Percentiles rank a stretch among this genome's conserved stretches.
These are phyloP conservation scores for Cystofilobasidium bisporidii DNA, from an alignment of 768 basidiomycete genomes.

Conservation along the genomic window DNA sequence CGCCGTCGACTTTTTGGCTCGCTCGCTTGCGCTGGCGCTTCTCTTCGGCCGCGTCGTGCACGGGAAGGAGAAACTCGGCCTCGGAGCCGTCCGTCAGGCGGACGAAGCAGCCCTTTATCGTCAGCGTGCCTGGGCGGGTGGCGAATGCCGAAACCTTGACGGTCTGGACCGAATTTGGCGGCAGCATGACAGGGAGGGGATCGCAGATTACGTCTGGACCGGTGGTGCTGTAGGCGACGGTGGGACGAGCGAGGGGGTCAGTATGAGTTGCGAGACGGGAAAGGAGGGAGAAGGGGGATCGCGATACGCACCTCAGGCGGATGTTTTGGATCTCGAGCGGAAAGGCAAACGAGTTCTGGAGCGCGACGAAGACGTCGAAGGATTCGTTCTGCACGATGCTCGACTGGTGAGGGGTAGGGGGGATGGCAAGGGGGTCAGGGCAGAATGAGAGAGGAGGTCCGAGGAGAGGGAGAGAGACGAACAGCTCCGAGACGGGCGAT, in stretches of 20 bases:
- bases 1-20: slow-evolving; percentile 53
- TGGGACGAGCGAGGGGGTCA: not conserved
- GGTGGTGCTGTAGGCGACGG: slow-evolving; percentile 67
- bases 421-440: no score
- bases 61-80: slow-evolving; percentile 65
- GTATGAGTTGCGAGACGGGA: no score
- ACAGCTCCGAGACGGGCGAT: slow-evolving; percentile 13
- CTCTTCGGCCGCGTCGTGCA: slow-evolving; percentile 63
- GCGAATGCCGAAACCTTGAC: slow-evolving; percentile 62
- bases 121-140: slow-evolving; percentile 54
- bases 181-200: slow-evolving; percentile 46
- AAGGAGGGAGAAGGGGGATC: not conserved
- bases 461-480: not conserved
- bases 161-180: slow-evolving; percentile 64
- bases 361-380: slow-evolving; percentile 67
- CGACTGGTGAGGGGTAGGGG: slow-evolving; percentile 40
- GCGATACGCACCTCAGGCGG: slow-evolving; percentile 56
- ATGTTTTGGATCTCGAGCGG: slow-evolving; percentile 78
- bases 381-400: slow-evolving; percentile 72
- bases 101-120: slow-evolving; percentile 66
- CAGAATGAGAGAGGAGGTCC: no score
- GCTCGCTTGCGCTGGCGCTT: slow-evolving; percentile 44
- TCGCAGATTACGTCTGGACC: slow-evolving; percentile 42
- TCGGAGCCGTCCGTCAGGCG: slow-evolving; percentile 63
- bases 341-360: slow-evolving; percentile 89